Percentiles rank a stretch among this genome's conserved stretches.
phyloP scores from a whole-genome alignment of 2,329 filamentous ascomycete species.

The Lachnellula willkommii region DNA sequence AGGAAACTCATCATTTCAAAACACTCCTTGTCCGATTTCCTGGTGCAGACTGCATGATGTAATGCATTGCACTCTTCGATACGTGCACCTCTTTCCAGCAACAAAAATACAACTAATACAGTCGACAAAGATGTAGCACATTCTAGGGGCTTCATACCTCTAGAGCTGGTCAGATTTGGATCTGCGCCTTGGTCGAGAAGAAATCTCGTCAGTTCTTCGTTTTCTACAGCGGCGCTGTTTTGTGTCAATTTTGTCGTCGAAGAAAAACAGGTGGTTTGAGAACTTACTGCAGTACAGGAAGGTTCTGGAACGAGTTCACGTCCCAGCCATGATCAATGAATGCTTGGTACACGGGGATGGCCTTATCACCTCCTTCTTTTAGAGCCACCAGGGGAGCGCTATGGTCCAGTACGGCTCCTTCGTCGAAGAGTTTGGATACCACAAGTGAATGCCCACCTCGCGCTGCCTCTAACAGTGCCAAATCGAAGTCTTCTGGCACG shows the following conservation, averaged over 20 bases:
- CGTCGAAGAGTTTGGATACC: background rate
- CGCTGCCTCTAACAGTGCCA: background rate
- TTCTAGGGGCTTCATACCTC: background rate
- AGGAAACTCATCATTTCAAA: background rate
- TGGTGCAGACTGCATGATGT: background rate
- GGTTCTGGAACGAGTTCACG: background rate
- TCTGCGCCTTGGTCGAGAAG: constrained; percentile 1
- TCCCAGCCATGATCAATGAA: constrained; percentile 3
- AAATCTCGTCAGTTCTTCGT: background rate
- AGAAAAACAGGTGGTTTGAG: background rate
- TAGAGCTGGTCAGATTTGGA: constrained; percentile 1
- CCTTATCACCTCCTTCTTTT: background rate
- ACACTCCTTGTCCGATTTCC: background rate
- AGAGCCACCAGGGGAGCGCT: background rate
- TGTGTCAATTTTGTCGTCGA: background rate
- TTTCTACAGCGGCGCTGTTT: background rate
- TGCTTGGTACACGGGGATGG: background rate
- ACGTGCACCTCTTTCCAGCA: background rate
- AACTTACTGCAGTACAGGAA: background rate
- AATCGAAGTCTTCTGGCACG: background rate
- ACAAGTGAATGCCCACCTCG: background rate
- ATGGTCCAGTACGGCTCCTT: background rate
- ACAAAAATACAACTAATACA: background rate
- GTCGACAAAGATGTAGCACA: background rate
- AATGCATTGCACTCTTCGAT: background rate